phyloP scores from a whole-genome alignment of 148 eudicot species.

The Simmondsia chinensis region DNA sequence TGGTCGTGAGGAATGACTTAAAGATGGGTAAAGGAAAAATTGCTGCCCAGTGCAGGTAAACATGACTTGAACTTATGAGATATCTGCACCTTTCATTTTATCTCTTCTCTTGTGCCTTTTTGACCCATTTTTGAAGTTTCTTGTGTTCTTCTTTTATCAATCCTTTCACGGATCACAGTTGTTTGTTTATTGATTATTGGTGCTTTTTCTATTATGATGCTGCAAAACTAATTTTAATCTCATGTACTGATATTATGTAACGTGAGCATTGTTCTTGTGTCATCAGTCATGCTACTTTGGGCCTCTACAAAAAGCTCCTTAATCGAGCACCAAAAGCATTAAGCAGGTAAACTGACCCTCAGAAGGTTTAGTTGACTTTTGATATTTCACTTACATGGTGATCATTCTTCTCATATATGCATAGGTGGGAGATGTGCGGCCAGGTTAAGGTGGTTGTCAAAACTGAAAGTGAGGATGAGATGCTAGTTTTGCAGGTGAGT shows the following conservation, averaged over 20 bases:
- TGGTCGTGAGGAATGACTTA: slow-evolving; percentile 96
- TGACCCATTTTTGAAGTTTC: too few species aligned
- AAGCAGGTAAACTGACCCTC: slow-evolving; percentile 37
- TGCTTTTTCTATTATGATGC: slow-evolving; percentile 3
- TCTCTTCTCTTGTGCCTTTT: slow-evolving; percentile 1
- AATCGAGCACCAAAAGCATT: slow-evolving; percentile 88
- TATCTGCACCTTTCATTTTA: neutral
- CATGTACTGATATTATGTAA: too few species aligned
- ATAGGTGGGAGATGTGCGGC: slow-evolving; percentile 99
- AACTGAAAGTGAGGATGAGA: slow-evolving; percentile 87
- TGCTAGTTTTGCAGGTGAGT: slow-evolving; percentile 71
- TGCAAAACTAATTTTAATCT: slow-evolving; percentile 8
- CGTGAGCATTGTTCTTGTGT: too few species aligned
- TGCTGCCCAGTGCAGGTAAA: slow-evolving; percentile 98
- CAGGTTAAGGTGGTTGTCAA: slow-evolving; percentile 98
- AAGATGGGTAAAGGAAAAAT: slow-evolving; percentile 99
- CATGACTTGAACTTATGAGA: neutral
- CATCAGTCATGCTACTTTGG: slow-evolving; percentile 93
- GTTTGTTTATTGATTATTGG: too few species aligned
- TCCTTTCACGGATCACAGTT: too few species aligned
- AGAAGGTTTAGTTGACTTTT: neutral
- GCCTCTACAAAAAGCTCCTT: slow-evolving; percentile 83
- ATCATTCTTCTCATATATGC: slow-evolving; percentile 8
- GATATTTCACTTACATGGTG: slow-evolving; percentile 1
- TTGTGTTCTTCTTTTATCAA: too few species aligned